Conservation (phyloP, 345 rosid genomes). For the Sonneratia caseolaris region DNA sequence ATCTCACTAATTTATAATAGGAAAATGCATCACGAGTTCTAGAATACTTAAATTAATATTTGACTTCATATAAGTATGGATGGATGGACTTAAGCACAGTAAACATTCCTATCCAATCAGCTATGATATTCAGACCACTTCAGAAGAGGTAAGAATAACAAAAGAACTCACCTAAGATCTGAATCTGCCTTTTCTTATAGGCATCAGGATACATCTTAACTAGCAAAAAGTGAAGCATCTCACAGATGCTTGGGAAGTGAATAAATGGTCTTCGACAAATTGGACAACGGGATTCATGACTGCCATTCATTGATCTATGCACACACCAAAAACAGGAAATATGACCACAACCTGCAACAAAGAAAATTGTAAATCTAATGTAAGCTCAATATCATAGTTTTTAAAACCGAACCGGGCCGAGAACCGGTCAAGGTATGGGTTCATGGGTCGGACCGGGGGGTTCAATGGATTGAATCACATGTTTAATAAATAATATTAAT, state of each 20-base stretch:
- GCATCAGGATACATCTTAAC: slow-evolving; percentile 55
- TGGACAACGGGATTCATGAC: slow-evolving; percentile 46
- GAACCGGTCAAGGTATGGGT: no score
- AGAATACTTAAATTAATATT: not conserved
- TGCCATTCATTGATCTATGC: slow-evolving; percentile 41
- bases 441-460: no score
- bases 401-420: no score
- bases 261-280: slow-evolving; percentile 52
- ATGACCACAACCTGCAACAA: slow-evolving; percentile 70
- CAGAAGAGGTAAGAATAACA: not conserved
- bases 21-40: not conserved
- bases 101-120: not conserved
- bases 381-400: not conserved
- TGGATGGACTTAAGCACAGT: not conserved
- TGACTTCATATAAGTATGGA: not conserved
- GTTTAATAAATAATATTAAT: no score
- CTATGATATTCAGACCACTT: not conserved
- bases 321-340: slow-evolving; percentile 94
- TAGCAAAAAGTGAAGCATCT: slow-evolving; percentile 52
- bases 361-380: slow-evolving; percentile 1
- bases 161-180: slow-evolving; percentile 37
- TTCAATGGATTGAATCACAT: no score
- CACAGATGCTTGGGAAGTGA: slow-evolving; percentile 61
- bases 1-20: not conserved
- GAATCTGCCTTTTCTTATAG: slow-evolving; percentile 43